Base-by-base conservation (phyloP, 345 rosid species). In the Ceriops tagal region DNA sequence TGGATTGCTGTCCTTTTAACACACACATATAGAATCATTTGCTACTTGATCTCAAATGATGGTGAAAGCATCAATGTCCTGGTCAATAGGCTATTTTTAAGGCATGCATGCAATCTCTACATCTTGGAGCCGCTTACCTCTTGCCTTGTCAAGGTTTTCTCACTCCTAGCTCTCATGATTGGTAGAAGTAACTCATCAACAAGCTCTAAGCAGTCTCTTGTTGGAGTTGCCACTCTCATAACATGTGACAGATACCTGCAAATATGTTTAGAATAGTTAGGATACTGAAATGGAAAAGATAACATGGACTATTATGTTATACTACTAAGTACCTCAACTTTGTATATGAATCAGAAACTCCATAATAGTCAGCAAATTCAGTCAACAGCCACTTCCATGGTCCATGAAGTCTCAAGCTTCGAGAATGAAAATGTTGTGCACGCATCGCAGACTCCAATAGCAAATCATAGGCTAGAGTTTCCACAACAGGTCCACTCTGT, bases 301-400 rank as follows among this genome's bases (percentile, higher is more conserved):
- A 24, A 3, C 15, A 26, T 2, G 16, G 57, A 8, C 10, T 24
- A 46, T 10, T 27, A 30, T 52, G 3, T 52, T 37, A 43, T 27
- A 19, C 1, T 11, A 18, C 15, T 35, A 71, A 26, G 61, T 58
- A 76, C 80, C 80, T 76, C 62, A 76, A 72, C 68, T 76, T 71
- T 47, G 80, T 76, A 52, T 76, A 76, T 31, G 80, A 71, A 63
- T 71, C 80, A 21, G 80, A 71, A 62, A 76, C 76, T 47, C 80
- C 80, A 61, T 76, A 76, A 30, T 71, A 76, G 28, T 76, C 73
- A 32, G 80, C 70, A 58, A 76, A 76, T 67, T 71, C 80, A 32
- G 64, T 71, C 73, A 76, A 51, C 27, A 76, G 73, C 80, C 80
- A 76, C 58, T 76, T 76, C 80, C 80, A 76, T 62, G 69, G 56